Evolutionary conservation across 306 rosid species (phyloP).

Genomic region (Carpinus fangiana): DNA sequence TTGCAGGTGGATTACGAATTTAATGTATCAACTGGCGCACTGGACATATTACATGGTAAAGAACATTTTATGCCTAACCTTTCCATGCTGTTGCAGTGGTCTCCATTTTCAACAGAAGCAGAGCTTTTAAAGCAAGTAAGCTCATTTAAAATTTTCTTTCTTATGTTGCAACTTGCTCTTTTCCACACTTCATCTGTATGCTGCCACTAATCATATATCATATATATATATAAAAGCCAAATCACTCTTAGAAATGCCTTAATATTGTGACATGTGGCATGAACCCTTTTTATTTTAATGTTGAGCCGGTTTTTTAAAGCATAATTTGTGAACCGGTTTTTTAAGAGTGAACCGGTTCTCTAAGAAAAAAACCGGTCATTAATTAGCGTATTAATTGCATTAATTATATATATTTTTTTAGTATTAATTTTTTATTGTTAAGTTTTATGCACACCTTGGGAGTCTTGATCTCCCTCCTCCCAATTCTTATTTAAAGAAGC

Average conservation of each 20-base stretch:
- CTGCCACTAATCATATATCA: not conserved
- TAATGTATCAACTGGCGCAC: slow-evolving; percentile 44
- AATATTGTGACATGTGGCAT: too few relatives aligned
- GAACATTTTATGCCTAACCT: slow-evolving; percentile 71
- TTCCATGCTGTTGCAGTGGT: slow-evolving; percentile 69
- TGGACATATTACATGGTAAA: slow-evolving; percentile 57
- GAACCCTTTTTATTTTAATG: too few relatives aligned
- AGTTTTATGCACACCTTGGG: not conserved
- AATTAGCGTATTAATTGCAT: too few relatives aligned
- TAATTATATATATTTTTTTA: too few relatives aligned
- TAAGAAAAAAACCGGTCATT: too few relatives aligned
- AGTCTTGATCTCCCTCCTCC: not conserved
- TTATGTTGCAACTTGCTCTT: not conserved
- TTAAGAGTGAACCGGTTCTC: too few relatives aligned
- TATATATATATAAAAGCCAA: too few relatives aligned
- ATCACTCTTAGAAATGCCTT: too few relatives aligned
- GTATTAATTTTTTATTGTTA: too few relatives aligned
- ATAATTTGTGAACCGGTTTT: too few relatives aligned
- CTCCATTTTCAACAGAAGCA: slow-evolving; percentile 83
- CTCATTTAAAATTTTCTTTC: slow-evolving; percentile 19
- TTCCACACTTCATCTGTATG: not conserved
- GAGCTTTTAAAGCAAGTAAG: slow-evolving; percentile 84
- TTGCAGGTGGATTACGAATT: slow-evolving; percentile 79
- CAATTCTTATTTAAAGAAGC: not conserved
- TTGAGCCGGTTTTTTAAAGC: too few relatives aligned